Base-by-base conservation (phyloP, 306 rosid genomes). In the Begonia fuchsioides region DNA sequence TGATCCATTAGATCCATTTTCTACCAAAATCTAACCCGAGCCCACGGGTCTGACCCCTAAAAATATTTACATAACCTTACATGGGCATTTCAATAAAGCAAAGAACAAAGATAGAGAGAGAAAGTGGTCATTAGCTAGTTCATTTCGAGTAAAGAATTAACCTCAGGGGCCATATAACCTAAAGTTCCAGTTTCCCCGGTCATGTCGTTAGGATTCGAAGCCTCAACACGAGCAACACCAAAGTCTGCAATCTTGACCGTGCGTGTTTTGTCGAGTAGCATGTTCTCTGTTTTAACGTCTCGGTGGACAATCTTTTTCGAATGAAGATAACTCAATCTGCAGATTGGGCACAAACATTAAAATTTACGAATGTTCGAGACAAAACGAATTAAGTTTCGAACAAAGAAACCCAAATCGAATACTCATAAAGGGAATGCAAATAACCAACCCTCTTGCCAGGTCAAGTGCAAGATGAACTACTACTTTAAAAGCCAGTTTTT, bases 121-220 rank as follows among this genome's bases (percentile, higher is more conserved):
- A 38, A 17, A 32, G 2, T 47, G 2, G n/a, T 6, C 15, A 17
- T 43, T 19, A 20, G 32, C 32, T 20, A 20, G 32, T 20, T 20
- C 26, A 19, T 20, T 20, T 20, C 38, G 50, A 55, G 52, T 47
- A 44, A 50, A 60, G 59, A 17, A 20, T 57, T 54, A 78, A 86
- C 95, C 95, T 86, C 95, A 3, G 95, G 95, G 57, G 95, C 95
- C 95, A 86, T 73, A 60, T 86, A 86, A 60, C 81, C 83, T 12
- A 81, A 78, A 54, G 82, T 81, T 73, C 93, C 86, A 19, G 93
- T 86, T 73, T 86, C 93, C 13, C 95, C 95, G 5, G 95, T 86
- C 93, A 86, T 86, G 68, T 86, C 95, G 60, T 86, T 74, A 60
- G 95, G 95, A 78, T 81, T 81, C 40, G 93, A 86, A 16, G 95